Conservation (phyloP, 2,329 filamentous ascomycete species). For the Monosporascus sp. region DNA sequence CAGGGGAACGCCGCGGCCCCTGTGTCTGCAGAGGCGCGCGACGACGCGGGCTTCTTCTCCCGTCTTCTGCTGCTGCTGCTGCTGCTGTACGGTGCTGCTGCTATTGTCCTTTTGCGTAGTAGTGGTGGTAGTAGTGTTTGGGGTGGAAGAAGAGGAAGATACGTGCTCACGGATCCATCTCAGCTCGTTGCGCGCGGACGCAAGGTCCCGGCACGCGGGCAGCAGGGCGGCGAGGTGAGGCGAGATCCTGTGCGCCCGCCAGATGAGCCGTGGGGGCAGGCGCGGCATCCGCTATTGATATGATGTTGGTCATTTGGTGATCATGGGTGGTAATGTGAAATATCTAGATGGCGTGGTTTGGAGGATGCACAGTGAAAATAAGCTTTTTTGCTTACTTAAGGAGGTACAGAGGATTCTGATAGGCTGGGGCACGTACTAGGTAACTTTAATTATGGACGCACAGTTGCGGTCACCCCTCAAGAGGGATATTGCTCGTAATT, state of each 20-base stretch:
- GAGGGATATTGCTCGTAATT: too few species aligned
- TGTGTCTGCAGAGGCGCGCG: conserved; percentile 38
- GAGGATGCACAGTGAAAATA: neutral
- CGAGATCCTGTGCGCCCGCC: conserved; percentile 47
- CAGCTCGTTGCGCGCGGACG: conserved; percentile 62
- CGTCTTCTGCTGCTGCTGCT: neutral
- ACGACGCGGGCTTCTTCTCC: conserved; percentile 15
- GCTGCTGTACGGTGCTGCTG: neutral
- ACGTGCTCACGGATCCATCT: conserved; percentile 66
- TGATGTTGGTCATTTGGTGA: neutral
- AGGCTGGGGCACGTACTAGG: too few species aligned
- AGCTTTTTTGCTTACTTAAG: too few species aligned
- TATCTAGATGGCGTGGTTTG: conserved; percentile 1
- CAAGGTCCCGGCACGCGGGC: conserved; percentile 55
- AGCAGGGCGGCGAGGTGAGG: conserved; percentile 56
- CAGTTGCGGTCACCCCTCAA: too few species aligned
- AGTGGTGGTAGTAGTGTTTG: neutral
- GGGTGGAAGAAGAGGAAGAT: conserved; percentile 11
- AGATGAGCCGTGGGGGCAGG: conserved; percentile 52
- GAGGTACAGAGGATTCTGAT: too few species aligned
- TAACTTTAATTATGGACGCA: too few species aligned
- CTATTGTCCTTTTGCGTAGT: neutral
- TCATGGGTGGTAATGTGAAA: neutral
- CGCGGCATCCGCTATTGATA: conserved; percentile 50
- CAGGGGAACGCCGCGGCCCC: conserved; percentile 64